These are phyloP conservation scores for Elongisporangium undulatum DNA, from an alignment of 352 stramenopile genomes.

Conservation along the genomic window DNA sequence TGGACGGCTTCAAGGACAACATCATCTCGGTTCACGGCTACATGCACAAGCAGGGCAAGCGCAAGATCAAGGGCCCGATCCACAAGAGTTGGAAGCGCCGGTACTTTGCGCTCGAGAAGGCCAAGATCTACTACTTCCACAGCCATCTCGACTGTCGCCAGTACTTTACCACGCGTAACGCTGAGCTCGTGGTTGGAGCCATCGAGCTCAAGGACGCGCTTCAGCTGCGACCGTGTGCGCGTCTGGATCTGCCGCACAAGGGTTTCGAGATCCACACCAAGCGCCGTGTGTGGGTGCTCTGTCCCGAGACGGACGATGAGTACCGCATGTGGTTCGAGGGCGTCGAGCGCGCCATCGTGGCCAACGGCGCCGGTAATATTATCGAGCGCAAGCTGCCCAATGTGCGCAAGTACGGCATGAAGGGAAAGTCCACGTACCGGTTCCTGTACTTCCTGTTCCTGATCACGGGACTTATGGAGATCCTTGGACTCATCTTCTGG, in stretches of 20 bases:
- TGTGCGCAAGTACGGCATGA: slow-evolving; percentile 88
- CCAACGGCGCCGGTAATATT: slow-evolving; percentile 74
- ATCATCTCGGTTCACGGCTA: slow-evolving; percentile 88
- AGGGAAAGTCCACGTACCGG: slow-evolving; percentile 77
- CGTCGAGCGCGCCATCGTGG: slow-evolving; percentile 72
- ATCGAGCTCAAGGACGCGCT: slow-evolving; percentile 83
- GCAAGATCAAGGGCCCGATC: slow-evolving; percentile 82
- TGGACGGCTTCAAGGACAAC: slow-evolving; percentile 61
- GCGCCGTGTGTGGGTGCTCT: slow-evolving; percentile 84
- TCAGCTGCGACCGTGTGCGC: slow-evolving; percentile 73
- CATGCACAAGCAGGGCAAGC: slow-evolving; percentile 89
- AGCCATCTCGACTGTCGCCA: slow-evolving; percentile 80
- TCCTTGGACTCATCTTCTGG: slow-evolving; percentile 74
- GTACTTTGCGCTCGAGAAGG: slow-evolving; percentile 83
- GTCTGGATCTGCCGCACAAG: slow-evolving; percentile 76
- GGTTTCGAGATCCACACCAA: slow-evolving; percentile 82
- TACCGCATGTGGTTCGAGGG: slow-evolving; percentile 87
- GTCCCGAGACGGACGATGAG: slow-evolving; percentile 81
- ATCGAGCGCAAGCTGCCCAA: slow-evolving; percentile 85
- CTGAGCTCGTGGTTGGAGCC: slow-evolving; percentile 74
- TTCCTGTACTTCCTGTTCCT: slow-evolving; percentile 81
- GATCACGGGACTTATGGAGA: slow-evolving; percentile 59
- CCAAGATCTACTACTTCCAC: slow-evolving; percentile 90
- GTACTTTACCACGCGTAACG: slow-evolving; percentile 84
- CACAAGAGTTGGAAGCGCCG: slow-evolving; percentile 86